Conservation (phyloP, 2,329 filamentous ascomycete genomes). For the Neofusicoccum sp. region DNA sequence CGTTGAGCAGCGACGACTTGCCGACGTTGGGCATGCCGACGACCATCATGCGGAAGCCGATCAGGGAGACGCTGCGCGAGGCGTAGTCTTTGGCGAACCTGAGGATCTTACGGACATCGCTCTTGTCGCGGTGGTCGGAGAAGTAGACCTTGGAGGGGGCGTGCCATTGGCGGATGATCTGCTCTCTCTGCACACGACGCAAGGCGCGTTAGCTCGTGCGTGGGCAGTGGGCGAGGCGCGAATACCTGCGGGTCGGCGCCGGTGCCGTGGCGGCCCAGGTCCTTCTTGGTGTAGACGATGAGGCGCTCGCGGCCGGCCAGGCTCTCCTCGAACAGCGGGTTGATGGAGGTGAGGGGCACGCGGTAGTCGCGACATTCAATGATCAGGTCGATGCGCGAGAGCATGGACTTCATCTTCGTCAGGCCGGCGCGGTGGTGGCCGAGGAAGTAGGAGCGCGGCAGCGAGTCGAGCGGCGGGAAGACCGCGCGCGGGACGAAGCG, state of each 20-base stretch:
- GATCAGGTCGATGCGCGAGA: constrained; percentile 80
- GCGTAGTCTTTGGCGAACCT: constrained; percentile 53
- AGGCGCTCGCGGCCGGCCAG: constrained; percentile 71
- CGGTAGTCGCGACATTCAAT: constrained; percentile 95
- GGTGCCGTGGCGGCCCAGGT: constrained; percentile 59
- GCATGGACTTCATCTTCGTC: constrained; percentile 74
- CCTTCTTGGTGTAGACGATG: constrained; percentile 87
- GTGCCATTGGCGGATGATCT: constrained; percentile 55
- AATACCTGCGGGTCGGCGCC: constrained; percentile 21
- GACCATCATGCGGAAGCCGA: constrained; percentile 79
- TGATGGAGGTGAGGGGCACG: constrained; percentile 83
- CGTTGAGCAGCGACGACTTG: constrained; percentile 92
- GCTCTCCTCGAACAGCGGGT: constrained; percentile 80
- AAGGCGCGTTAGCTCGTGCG: constrained; percentile 20
- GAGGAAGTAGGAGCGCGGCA: constrained; percentile 88
- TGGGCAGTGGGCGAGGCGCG: not conserved
- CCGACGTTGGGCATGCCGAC: constrained; percentile 98
- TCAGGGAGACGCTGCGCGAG: constrained; percentile 55
- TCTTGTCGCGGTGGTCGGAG: constrained; percentile 47
- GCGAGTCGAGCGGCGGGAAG: constrained; percentile 71
- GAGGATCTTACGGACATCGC: constrained; percentile 48
- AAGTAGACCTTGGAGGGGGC: constrained; percentile 51
- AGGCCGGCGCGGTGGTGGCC: constrained; percentile 87
- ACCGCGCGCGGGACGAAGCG: constrained; percentile 69
- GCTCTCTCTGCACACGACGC: constrained; percentile 41